Evolutionary conservation across 2,329 filamentous ascomycete genomes (phyloP).

Genomic region (Sphaerulina vaccinii): DNA sequence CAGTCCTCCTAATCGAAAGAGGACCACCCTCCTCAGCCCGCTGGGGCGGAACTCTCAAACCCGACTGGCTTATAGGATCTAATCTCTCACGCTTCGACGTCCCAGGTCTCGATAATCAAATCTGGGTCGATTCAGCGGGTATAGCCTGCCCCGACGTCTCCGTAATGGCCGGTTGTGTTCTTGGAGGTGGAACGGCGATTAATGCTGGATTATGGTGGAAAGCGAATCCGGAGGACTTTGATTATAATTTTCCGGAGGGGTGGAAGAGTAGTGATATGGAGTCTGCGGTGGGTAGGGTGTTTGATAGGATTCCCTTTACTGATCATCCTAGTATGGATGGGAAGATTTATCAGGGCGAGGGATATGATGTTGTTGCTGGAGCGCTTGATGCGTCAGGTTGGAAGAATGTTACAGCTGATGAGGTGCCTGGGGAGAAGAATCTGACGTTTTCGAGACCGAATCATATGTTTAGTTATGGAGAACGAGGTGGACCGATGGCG

Average conservation of each 20-base stretch:
- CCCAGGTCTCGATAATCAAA: conserved; percentile 69
- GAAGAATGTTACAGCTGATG: conserved; percentile 61
- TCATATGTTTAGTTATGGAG: conserved; percentile 66
- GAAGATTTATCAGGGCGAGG: conserved; percentile 64
- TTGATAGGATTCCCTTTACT: conserved; percentile 69
- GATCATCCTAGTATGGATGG: conserved; percentile 65
- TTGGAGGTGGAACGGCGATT: conserved; percentile 66
- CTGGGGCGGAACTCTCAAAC: conserved; percentile 62
- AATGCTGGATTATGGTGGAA: conserved; percentile 70
- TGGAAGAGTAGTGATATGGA: conserved; percentile 67
- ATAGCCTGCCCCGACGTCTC: conserved; percentile 69
- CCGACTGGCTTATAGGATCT: conserved; percentile 61
- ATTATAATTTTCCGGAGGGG: conserved; percentile 68
- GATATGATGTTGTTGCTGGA: conserved; percentile 61
- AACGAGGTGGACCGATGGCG: conserved; percentile 67
- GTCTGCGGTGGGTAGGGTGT: conserved; percentile 60
- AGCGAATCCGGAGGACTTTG: conserved; percentile 65
- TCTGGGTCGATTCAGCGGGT: conserved; percentile 62
- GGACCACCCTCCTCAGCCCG: conserved; percentile 59
- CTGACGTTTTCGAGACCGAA: conserved; percentile 62
- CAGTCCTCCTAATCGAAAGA: conserved; percentile 58
- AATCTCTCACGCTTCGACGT: conserved; percentile 70
- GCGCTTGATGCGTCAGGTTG: conserved; percentile 63
- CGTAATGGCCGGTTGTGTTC: conserved; percentile 69
- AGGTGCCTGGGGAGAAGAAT: conserved; percentile 63